These are phyloP conservation scores for Sordariomycetes sp. DNA, from an alignment of 2,329 filamentous ascomycete species.

Conservation along the genomic window DNA sequence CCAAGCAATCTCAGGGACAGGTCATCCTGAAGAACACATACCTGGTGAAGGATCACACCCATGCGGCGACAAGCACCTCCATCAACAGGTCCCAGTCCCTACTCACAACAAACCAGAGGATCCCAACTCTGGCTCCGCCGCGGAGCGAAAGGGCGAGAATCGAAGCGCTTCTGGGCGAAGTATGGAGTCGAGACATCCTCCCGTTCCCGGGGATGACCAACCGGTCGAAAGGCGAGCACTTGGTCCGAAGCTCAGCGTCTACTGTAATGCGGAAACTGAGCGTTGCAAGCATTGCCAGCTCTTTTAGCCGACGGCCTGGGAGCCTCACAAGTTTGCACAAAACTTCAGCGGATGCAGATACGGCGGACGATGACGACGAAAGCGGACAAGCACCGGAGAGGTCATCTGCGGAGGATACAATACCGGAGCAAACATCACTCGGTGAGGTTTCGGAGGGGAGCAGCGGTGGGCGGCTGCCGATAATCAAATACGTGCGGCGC, in stretches of 20 bases:
- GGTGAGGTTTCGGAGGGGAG: conserved; percentile 4
- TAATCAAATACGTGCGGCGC: conserved; percentile 14
- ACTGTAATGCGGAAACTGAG: conserved; percentile 84
- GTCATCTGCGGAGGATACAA: background rate
- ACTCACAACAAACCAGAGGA: conserved; percentile 52
- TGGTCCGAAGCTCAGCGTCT: conserved; percentile 69
- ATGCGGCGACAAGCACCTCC: conserved; percentile 30
- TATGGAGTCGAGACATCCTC: conserved; percentile 74
- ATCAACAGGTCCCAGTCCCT: conserved; percentile 75
- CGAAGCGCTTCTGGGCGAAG: conserved; percentile 62
- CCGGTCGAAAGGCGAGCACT: conserved; percentile 54
- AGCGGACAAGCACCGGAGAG: conserved; percentile 3
- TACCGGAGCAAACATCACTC: conserved; percentile 1
- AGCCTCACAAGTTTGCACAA: conserved; percentile 33
- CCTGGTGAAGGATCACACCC: conserved; percentile 45
- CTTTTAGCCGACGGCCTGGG: conserved; percentile 61
- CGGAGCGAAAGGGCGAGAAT: conserved; percentile 67
- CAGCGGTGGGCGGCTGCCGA: conserved; percentile 8
- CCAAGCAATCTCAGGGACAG: conserved; percentile 58
- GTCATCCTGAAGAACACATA: conserved; percentile 83
- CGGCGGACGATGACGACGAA: conserved; percentile 14
- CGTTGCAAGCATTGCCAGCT: conserved; percentile 66
- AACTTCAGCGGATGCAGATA: conserved; percentile 11
- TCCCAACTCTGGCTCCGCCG: conserved; percentile 63
- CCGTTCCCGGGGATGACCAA: conserved; percentile 74